Evolutionary conservation across 129 eudicot species (phyloP), one percentile per base, ranked within the genome.

Genomic region (Kitagawia praeruptora): DNA sequence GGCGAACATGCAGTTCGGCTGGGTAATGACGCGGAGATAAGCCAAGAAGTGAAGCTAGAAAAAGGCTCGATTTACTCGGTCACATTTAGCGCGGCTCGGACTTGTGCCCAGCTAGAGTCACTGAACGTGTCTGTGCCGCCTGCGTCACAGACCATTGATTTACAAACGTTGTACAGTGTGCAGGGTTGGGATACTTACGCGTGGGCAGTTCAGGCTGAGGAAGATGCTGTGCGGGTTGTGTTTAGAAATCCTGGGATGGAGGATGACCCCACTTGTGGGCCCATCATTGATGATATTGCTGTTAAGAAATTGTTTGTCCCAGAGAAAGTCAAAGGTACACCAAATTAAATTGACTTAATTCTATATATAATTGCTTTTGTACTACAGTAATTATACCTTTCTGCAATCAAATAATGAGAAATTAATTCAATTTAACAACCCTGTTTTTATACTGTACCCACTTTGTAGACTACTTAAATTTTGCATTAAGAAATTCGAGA

Each of bases 101-200:
- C 99, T 5, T 96, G 99, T 54, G 98, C 99, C 6, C 99, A 96
- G 90, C 85, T 92, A 25, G 99, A 96, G 93, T 92, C 99, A 3
- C 85, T 96, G 14, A 96, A 96, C 72, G 98, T 96, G 69, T 96
- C 99, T 2, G 99, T 92, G 27, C 88, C 86, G 5, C 94, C 92
- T 1, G 96, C 98, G 2, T 83, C 97, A 44, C 97, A 91, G 82
- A 85, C 90, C 75, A 88, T 96, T 54, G 99, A 96, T 84, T 81
- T 96, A 25, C 99, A 96, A 76, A 96, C 99, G 12, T 63, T 92
- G 84, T 96, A 96, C 44, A 96, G 93, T 15, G 98, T 90, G 19
- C 97, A 89, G 85, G 99, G 99, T 42, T 96, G 99, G 99, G 99
- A 96, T 71, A 83, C 97, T 0, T 96, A 96, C 76, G 91, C 99